These are phyloP conservation scores for Aspergillus ochraceus DNA, from an alignment of 2,329 filamentous ascomycete species.

Conservation along the genomic window DNA sequence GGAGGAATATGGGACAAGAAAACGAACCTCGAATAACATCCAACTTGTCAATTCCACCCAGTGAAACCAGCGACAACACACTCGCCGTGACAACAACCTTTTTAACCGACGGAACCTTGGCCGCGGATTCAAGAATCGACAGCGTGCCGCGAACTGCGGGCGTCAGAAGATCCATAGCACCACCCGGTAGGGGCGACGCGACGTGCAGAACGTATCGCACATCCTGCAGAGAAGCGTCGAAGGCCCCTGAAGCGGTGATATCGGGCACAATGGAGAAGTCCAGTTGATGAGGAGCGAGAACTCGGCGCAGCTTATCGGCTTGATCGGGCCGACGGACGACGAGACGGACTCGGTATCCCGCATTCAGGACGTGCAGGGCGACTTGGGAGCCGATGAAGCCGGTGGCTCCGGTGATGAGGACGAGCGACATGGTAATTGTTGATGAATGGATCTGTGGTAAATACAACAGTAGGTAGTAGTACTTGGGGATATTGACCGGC, in stretches of 20 bases:
- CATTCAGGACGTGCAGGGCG: constrained; percentile 11
- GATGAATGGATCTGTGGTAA: neutral
- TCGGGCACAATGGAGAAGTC: constrained; percentile 20
- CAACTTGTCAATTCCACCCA: neutral
- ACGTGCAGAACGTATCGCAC: constrained; percentile 23
- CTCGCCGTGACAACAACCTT: constrained; percentile 8
- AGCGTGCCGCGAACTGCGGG: constrained; percentile 8
- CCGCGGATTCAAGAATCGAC: neutral
- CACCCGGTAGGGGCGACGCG: constrained; percentile 18
- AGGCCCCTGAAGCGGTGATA: constrained; percentile 9
- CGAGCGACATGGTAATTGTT: constrained; percentile 1
- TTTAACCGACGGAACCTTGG: neutral
- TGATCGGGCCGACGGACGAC: constrained; percentile 17
- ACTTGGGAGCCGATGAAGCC: constrained; percentile 24
- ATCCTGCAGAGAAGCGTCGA: constrained; percentile 11
- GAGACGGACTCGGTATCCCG: constrained; percentile 20
- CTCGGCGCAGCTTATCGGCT: constrained; percentile 7
- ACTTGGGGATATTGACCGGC: too few species aligned
- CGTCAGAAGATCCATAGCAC: constrained; percentile 5
- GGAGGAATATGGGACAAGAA: too few species aligned
- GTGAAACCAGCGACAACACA: neutral
- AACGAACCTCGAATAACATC: neutral
- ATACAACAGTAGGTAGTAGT: too few species aligned
- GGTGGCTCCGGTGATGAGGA: constrained; percentile 25
- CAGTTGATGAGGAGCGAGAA: constrained; percentile 10